A percentile compares a stretch with the other conserved stretches of the same genome.
These are phyloP conservation scores for Aquanectria penicillioides DNA, from an alignment of 2,329 filamentous ascomycete species.

Conservation along the genomic window DNA sequence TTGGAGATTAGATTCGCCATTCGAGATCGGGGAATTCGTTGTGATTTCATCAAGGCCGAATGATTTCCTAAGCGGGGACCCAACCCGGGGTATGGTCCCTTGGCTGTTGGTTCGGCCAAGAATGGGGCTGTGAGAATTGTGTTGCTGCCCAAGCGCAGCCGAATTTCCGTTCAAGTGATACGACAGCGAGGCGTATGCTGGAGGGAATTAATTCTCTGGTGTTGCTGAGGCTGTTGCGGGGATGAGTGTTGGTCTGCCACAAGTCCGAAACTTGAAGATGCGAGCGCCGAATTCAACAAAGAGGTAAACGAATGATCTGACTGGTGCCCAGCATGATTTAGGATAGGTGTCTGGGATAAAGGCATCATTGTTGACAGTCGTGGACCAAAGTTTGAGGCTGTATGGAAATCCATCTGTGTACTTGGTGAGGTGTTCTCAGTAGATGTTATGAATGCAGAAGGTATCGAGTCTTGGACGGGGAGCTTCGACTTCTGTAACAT, in stretches of 20 bases:
- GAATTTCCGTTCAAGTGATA: not conserved
- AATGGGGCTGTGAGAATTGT: conserved; percentile 40
- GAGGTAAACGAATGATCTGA: conserved; percentile 22
- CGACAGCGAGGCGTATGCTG: not conserved
- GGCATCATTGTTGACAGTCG: conserved; percentile 41
- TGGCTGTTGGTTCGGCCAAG: conserved; percentile 20
- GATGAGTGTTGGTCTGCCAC: not conserved
- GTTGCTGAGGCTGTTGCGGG: no score
- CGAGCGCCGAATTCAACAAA: conserved; percentile 24
- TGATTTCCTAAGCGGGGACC: conserved; percentile 41
- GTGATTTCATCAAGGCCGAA: conserved; percentile 18
- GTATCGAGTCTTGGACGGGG: conserved; percentile 30
- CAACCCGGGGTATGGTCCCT: conserved; percentile 36
- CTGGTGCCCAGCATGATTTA: conserved; percentile 2
- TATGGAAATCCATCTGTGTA: not conserved
- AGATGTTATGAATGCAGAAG: not conserved
- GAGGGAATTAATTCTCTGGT: conserved; percentile 27
- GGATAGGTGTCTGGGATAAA: not conserved
- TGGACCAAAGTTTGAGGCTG: conserved; percentile 25
- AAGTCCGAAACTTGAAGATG: not conserved
- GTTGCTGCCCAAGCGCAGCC: conserved; percentile 16
- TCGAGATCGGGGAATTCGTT: not conserved
- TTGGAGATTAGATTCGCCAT: not conserved
- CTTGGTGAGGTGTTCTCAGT: not conserved
- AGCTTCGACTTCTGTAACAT: conserved; percentile 47